Evolutionary conservation across 805 yeast genomes (phyloP), one percentile per base, ranked within the genome.

Genomic region (Scheffersomyces lignosus): DNA sequence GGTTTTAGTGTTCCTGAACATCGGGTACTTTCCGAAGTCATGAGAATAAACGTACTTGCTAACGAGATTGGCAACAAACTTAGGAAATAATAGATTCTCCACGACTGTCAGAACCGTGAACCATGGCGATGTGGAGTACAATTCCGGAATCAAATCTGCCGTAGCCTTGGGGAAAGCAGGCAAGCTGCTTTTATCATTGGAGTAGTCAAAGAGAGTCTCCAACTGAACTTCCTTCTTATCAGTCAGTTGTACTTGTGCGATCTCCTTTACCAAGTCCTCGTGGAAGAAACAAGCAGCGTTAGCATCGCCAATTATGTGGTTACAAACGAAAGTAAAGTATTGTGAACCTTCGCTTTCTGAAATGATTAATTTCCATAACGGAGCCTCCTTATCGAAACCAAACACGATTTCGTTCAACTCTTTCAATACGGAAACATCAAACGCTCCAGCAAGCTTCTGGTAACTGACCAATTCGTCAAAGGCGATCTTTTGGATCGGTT

Each of bases 251-350:
- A 34, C 41, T 23, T 35, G 20, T 18, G 17, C 43, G 37, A 49
- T 29, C 26, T 47, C 49, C 15, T 40, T 29, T 10, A 47, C 30
- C 18, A 64, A 49, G 17, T 55, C 52, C 14, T 45, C 38, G 29
- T 61, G 66, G 41, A 66, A 60, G 29, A 44, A 45, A 13, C 40
- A 37, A 2, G 62, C 66, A 12, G 65, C 49, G 12, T 50, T 49
- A 3, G 71, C 73, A 44, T 66, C 71, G 28, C 58, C 54, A 8
- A 60, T 38, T 3, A 53, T 18, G 42, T 25, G 13, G 43, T 37
- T 10, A 37, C 38, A 3, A 27, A 20, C 16, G 35, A 23, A 49
- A 8, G 56, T 30, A 6, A 57, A 7, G 33, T 54, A 47, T 29
- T 49, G 54, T 12, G 28, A 25, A 2, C 35, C 41, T 1, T 28